Evolutionary conservation across 2,329 filamentous ascomycete genomes (phyloP).

Genomic region (Penicillium thymicola): DNA sequence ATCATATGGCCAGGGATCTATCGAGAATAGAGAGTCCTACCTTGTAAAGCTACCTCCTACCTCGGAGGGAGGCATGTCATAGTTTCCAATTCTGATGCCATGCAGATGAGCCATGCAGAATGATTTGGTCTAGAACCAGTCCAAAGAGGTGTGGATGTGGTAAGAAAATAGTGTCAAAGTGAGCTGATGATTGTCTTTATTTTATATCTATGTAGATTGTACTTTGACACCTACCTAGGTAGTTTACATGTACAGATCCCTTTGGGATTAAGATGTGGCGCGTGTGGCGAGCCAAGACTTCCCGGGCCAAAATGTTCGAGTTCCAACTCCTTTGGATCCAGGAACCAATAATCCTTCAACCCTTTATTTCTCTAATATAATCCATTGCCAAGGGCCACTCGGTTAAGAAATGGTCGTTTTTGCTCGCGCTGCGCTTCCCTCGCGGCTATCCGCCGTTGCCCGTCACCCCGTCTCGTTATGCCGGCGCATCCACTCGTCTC

Average conservation of each 20-base stretch:
- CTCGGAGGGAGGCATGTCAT: neutral
- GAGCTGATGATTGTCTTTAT: neutral
- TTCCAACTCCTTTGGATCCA: slow-evolving; percentile 2
- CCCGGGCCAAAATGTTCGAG: slow-evolving; percentile 19
- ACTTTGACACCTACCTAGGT: too few relatives aligned
- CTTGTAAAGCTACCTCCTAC: neutral
- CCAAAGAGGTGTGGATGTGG: neutral
- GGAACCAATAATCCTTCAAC: slow-evolving; percentile 9
- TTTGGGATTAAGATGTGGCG: slow-evolving; percentile 6
- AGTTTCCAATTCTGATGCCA: slow-evolving; percentile 8
- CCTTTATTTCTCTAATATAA: neutral
- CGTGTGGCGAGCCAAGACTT: slow-evolving; percentile 19
- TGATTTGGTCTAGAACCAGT: neutral
- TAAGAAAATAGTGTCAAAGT: neutral
- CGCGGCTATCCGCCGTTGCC: slow-evolving; percentile 16
- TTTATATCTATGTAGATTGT: neutral
- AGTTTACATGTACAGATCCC: neutral
- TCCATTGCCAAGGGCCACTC: neutral
- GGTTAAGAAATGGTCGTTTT: slow-evolving; percentile 20
- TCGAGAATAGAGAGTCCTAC: neutral
- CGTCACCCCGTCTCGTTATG: slow-evolving; percentile 16
- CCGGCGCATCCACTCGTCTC: slow-evolving; percentile 36
- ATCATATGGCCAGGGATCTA: neutral
- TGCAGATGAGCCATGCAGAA: slow-evolving; percentile 8
- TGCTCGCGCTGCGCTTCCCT: slow-evolving; percentile 21